Evolutionary conservation across 1,284 basidiomycete species (phyloP).

Genomic region (Grifola frondosa): DNA sequence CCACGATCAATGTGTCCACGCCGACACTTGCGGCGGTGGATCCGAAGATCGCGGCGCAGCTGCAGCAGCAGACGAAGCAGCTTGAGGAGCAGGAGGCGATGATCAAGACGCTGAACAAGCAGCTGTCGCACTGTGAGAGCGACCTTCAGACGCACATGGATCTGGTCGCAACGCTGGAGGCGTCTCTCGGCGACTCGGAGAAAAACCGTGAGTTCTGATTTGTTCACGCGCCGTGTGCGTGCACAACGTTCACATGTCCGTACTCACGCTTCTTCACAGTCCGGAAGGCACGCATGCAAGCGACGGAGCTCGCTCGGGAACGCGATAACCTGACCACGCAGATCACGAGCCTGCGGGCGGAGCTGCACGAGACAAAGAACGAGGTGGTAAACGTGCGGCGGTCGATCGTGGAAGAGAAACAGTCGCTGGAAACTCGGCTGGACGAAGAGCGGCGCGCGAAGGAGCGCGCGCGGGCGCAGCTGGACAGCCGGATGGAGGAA

Average conservation of each 20-base stretch:
- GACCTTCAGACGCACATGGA: constrained; percentile 93
- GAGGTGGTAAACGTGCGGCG: constrained; percentile 76
- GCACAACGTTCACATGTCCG: background rate
- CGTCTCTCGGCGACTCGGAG: constrained; percentile 84
- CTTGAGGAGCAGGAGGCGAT: constrained; percentile 83
- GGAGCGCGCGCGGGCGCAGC: constrained; percentile 78
- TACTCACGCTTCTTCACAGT: constrained; percentile 44
- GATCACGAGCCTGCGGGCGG: constrained; percentile 62
- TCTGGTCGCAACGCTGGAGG: constrained; percentile 79
- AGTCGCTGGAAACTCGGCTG: constrained; percentile 74
- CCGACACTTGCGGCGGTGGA: constrained; percentile 40
- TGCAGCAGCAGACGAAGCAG: constrained; percentile 75
- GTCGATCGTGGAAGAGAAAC: constrained; percentile 83
- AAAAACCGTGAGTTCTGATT: constrained; percentile 71
- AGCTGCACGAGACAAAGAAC: constrained; percentile 72
- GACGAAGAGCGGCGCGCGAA: constrained; percentile 83
- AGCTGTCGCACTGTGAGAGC: constrained; percentile 85
- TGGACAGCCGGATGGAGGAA: constrained; percentile 84
- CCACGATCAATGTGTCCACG: constrained; percentile 34
- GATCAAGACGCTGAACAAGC: constrained; percentile 92
- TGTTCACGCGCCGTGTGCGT: constrained; percentile 4
- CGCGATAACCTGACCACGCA: constrained; percentile 71
- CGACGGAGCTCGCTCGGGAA: constrained; percentile 82
- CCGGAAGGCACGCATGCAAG: constrained; percentile 87
- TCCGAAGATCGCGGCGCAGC: constrained; percentile 52